A percentile compares a stretch with the other conserved stretches of the same genome.
phyloP scores from a whole-genome alignment of 2,329 filamentous ascomycete species.

The Ophiostoma tasmaniense region DNA sequence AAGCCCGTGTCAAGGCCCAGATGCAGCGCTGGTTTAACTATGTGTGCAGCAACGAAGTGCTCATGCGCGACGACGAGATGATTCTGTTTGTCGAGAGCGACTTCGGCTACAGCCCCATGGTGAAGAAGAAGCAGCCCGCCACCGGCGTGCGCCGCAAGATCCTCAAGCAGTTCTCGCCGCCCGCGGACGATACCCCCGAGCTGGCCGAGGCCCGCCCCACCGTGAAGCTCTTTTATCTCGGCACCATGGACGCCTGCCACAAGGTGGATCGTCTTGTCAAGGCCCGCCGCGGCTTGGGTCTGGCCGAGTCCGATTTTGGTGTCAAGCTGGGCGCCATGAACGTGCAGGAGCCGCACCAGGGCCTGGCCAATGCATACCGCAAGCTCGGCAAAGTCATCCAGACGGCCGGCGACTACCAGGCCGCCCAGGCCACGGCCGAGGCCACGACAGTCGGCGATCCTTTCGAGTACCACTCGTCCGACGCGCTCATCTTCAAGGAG shows the following conservation, averaged over 20 bases:
- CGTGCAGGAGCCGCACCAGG: constrained; percentile 81
- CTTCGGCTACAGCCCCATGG: constrained; percentile 93
- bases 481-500: constrained; percentile 97
- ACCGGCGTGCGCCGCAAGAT: constrained; percentile 93
- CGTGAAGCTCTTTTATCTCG: constrained; percentile 92
- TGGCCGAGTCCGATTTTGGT: constrained; percentile 88
- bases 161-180: constrained; percentile 95
- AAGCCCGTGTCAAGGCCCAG: constrained; percentile 74
- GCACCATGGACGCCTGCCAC: constrained; percentile 92
- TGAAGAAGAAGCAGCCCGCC: constrained; percentile 91
- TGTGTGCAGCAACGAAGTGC: constrained; percentile 81
- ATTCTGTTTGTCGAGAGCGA: constrained; percentile 98
- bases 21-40: constrained; percentile 95
- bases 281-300: constrained; percentile 76
- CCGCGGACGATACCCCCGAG: constrained; percentile 93
- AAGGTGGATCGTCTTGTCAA: constrained; percentile 95
- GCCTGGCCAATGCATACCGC: constrained; percentile 81
- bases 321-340: constrained; percentile 81
- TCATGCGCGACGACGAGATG: constrained; percentile 95
- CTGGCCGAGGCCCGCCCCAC: constrained; percentile 79
- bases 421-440: constrained; percentile 91
- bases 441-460: constrained; percentile 91
- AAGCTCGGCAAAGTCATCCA: constrained; percentile 93
- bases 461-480: constrained; percentile 87
- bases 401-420: constrained; percentile 88